Evolutionary conservation across 192 early-diverging fungal genomes (phyloP).

Genomic region (Podila horticola): DNA sequence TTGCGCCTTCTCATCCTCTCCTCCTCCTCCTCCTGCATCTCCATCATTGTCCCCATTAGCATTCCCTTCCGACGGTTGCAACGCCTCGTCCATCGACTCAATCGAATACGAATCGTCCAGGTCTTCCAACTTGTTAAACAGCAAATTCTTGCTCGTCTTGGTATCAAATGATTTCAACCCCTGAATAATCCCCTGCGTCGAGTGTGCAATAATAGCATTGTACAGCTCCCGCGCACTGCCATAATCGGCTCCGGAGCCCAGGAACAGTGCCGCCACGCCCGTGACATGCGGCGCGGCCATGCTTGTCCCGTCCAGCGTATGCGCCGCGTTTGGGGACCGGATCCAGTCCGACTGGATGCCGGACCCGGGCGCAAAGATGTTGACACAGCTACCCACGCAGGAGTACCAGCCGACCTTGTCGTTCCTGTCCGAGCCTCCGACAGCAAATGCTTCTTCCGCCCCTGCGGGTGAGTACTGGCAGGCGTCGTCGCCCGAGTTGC

Average conservation of each 20-base stretch:
- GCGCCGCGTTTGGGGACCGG: slow-evolving; percentile 11
- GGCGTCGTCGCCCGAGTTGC: slow-evolving; percentile 87
- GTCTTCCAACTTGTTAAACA: slow-evolving; percentile 48
- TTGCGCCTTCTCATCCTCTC: background rate
- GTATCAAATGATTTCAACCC: background rate
- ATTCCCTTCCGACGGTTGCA: background rate
- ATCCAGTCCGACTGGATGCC: slow-evolving; percentile 41
- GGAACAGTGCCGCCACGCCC: slow-evolving; percentile 55
- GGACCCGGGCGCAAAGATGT: slow-evolving; percentile 87
- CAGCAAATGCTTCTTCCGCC: slow-evolving; percentile 81
- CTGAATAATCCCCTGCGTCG: slow-evolving; percentile 11
- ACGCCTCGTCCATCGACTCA: background rate
- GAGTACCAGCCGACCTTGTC: slow-evolving; percentile 89
- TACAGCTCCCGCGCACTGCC: slow-evolving; percentile 43
- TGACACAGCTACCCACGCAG: slow-evolving; percentile 89
- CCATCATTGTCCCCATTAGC: background rate
- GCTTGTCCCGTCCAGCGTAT: slow-evolving; percentile 61
- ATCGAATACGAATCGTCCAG: background rate
- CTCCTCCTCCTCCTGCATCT: background rate
- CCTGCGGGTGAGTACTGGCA: slow-evolving; percentile 89
- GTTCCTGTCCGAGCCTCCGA: slow-evolving; percentile 82
- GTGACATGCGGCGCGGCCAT: slow-evolving; percentile 63
- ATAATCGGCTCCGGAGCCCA: slow-evolving; percentile 35
- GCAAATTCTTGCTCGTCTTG: slow-evolving; percentile 11
- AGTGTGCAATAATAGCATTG: slow-evolving; percentile 9